These are phyloP conservation scores for Ophiognomonia clavigignenti-juglandacearum DNA, from an alignment of 2,329 filamentous ascomycete genomes.

Conservation along the genomic window DNA sequence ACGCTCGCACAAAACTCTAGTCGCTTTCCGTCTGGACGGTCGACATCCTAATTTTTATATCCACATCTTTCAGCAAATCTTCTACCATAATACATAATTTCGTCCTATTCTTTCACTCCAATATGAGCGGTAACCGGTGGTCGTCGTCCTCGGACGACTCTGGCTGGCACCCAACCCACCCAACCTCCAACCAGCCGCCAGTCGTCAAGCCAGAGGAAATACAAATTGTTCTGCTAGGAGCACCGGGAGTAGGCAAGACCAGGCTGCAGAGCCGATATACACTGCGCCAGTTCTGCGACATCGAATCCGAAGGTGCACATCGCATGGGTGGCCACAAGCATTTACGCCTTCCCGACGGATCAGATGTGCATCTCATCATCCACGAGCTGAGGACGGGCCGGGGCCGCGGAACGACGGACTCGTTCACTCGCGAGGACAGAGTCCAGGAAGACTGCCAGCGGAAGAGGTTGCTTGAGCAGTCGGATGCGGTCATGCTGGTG, in stretches of 20 bases:
- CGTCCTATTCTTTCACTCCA: too few relatives aligned
- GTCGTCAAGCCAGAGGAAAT: conserved; percentile 9
- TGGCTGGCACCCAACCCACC: neutral
- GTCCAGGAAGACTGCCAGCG: neutral
- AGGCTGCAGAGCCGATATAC: conserved; percentile 10
- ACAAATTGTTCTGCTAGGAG: conserved; percentile 8
- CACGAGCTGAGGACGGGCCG: conserved; percentile 1
- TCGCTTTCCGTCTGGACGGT: too few relatives aligned
- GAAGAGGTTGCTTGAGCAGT: conserved; percentile 9
- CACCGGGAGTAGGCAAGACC: conserved; percentile 7
- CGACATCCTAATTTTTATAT: too few relatives aligned
- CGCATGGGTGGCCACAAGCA: conserved; percentile 8
- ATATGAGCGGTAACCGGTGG: neutral
- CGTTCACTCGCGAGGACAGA: neutral
- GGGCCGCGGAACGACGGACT: conserved; percentile 1
- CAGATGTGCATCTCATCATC: conserved; percentile 8
- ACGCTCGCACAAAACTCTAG: too few relatives aligned
- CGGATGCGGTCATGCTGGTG: conserved; percentile 10
- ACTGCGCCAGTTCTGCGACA: conserved; percentile 6
- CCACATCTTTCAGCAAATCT: too few relatives aligned
- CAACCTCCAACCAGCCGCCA: neutral
- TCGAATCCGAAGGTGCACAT: neutral
- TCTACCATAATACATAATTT: too few relatives aligned
- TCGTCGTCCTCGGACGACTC: neutral
- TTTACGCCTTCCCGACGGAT: neutral